Evolutionary conservation across 2,329 filamentous ascomycete species (phyloP).

Genomic region (Cercospora canescens): DNA sequence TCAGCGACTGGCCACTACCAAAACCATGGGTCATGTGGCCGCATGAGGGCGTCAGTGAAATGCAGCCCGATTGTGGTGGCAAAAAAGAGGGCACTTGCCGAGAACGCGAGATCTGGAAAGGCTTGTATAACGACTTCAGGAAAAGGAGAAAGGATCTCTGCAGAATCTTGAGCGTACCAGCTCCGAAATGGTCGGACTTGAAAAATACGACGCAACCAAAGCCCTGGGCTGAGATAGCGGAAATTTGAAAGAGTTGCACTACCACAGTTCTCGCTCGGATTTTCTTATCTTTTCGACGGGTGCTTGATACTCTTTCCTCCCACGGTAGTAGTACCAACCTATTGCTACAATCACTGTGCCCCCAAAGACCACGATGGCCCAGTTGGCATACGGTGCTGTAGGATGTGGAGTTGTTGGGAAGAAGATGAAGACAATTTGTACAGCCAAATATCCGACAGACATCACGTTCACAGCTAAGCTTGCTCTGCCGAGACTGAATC

Average conservation of each 20-base stretch:
- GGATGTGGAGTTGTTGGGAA: constrained; percentile 24
- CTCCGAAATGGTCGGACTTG: constrained; percentile 31
- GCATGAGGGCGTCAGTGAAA: constrained; percentile 40
- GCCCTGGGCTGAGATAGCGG: constrained; percentile 2
- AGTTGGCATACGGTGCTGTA: constrained; percentile 25
- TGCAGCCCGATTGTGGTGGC: constrained; percentile 47
- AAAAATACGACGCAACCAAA: constrained; percentile 22
- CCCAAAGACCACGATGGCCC: constrained; percentile 28
- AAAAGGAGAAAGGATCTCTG: constrained; percentile 44
- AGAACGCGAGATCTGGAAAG: constrained; percentile 47
- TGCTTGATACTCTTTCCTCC: constrained; percentile 23
- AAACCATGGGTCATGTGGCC: constrained; percentile 62
- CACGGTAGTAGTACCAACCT: constrained; percentile 27
- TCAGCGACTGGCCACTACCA: constrained; percentile 69
- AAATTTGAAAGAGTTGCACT: neutral
- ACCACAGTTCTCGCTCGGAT: neutral
- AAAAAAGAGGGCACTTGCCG: constrained; percentile 25
- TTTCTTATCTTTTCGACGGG: constrained; percentile 25
- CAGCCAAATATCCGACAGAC: constrained; percentile 26
- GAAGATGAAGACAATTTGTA: constrained; percentile 27
- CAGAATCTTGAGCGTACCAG: constrained; percentile 31
- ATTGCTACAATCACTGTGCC: constrained; percentile 24
- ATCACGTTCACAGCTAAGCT: constrained; percentile 31
- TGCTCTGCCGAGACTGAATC: constrained; percentile 28
- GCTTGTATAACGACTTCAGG: constrained; percentile 48